These are phyloP conservation scores for Candida awuae DNA, from an alignment of 805 yeast species.

Conservation along the genomic window DNA sequence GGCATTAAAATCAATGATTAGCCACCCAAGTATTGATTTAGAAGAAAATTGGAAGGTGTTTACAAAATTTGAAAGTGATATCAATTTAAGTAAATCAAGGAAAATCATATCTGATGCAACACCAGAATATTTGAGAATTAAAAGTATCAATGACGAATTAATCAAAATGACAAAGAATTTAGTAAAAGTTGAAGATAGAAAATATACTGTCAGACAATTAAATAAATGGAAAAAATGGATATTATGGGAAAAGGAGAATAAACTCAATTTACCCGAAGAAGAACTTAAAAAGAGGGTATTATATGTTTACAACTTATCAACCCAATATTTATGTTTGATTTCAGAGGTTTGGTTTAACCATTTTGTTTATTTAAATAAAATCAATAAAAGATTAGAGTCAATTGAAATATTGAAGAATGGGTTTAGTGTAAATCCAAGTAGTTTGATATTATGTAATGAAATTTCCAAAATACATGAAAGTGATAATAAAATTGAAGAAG, in stretches of 20 bases:
- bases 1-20: constrained; percentile 58
- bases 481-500: constrained; percentile 41
- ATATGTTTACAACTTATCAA: constrained; percentile 66
- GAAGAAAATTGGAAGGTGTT: constrained; percentile 78
- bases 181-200: constrained; percentile 12
- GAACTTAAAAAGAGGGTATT: constrained; percentile 48
- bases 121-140: constrained; percentile 78
- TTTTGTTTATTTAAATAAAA: constrained; percentile 19
- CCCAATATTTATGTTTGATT: constrained; percentile 50
- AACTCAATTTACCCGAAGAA: constrained; percentile 48
- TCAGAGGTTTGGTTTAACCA: constrained; percentile 76
- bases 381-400: constrained; percentile 11
- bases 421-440: constrained; percentile 55
- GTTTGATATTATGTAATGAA: constrained; percentile 58
- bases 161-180: constrained; percentile 38
- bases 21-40: constrained; percentile 67
- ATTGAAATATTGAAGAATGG: constrained; percentile 48
- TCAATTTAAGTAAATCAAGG: constrained; percentile 65
- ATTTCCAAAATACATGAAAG: constrained; percentile 65
- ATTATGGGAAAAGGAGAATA: constrained; percentile 68
- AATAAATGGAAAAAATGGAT: constrained; percentile 67
- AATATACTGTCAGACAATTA: constrained; percentile 34
- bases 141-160: constrained; percentile 70
- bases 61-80: constrained; percentile 73
- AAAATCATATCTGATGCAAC: constrained; percentile 78